These are phyloP conservation scores for Bipolaris sorokiniana DNA, from an alignment of 2,329 filamentous ascomycete genomes.

Conservation along the genomic window DNA sequence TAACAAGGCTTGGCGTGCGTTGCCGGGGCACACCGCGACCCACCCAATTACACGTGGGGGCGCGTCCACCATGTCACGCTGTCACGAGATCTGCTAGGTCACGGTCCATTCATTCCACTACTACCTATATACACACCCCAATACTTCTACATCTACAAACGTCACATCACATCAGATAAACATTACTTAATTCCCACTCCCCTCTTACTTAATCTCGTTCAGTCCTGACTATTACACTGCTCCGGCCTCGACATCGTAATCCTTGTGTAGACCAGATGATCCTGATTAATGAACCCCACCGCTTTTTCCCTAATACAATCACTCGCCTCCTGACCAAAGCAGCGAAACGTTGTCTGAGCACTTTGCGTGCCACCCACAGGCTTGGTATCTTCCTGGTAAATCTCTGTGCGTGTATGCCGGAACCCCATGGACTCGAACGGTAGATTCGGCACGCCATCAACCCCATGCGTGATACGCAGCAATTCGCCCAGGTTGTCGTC, in stretches of 20 bases:
- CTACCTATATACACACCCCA: no score
- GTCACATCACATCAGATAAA: no score
- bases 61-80: conserved; percentile 15
- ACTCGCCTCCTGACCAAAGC: conserved; percentile 23
- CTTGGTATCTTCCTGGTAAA: conserved; percentile 49
- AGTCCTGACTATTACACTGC: no score
- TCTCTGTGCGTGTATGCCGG: conserved; percentile 71
- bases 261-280: conserved; percentile 21
- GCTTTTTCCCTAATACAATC: conserved; percentile 19
- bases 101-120: no score
- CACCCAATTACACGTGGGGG: conserved; percentile 8
- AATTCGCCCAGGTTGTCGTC: conserved; percentile 58
- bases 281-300: conserved; percentile 17
- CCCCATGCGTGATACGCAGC: conserved; percentile 68
- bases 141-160: no score
- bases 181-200: no score
- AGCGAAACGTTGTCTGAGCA: conserved; percentile 17
- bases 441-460: conserved; percentile 70
- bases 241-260: conserved; percentile 10
- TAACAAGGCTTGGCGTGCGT: conserved; percentile 10
- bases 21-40: conserved; percentile 13
- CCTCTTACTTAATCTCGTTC: no score
- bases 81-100: conserved; percentile 9
- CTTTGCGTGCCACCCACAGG: conserved; percentile 8
- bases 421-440: conserved; percentile 66